A percentile compares a stretch with the other conserved stretches of the same genome.
Evolutionary conservation across 2,329 filamentous ascomycete genomes (phyloP).

Genomic region (Zalaria obscura): DNA sequence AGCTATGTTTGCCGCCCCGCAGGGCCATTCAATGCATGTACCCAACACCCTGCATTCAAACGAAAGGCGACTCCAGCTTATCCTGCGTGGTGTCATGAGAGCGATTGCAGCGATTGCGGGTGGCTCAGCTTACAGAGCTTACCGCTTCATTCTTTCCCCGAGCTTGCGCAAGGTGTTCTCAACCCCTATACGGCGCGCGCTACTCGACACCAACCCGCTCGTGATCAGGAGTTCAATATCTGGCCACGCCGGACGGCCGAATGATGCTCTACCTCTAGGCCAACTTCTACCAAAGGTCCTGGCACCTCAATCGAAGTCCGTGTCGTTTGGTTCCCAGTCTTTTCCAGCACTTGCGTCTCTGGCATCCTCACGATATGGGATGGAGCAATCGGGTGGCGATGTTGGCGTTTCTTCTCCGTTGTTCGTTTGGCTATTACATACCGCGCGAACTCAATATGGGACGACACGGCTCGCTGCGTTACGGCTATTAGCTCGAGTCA

Average conservation of each 20-base stretch:
- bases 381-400: constrained; percentile 10
- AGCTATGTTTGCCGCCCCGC: constrained; percentile 19
- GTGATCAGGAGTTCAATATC: background rate
- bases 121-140: constrained; percentile 65
- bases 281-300: constrained; percentile 7
- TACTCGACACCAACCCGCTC: background rate
- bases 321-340: constrained; percentile 4
- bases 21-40: constrained; percentile 32
- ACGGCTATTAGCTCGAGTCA: constrained; percentile 22
- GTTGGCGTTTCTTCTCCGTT: constrained; percentile 32
- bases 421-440: constrained; percentile 32
- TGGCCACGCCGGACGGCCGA: background rate
- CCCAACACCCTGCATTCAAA: constrained; percentile 9
- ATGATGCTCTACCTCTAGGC: constrained; percentile 1
- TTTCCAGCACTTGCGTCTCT: constrained; percentile 4
- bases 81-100: constrained; percentile 49
- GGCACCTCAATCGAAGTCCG: constrained; percentile 6
- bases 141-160: constrained; percentile 38
- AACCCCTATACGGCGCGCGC: background rate
- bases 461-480: constrained; percentile 25
- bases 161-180: constrained; percentile 23
- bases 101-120: constrained; percentile 65
- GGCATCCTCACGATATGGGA: constrained; percentile 1
- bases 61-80: constrained; percentile 36
- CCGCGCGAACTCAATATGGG: constrained; percentile 26